Percentiles rank a stretch among this genome's conserved stretches.
These are phyloP conservation scores for Quercus aquifolioides DNA, from an alignment of 306 rosid genomes.

Conservation along the genomic window DNA sequence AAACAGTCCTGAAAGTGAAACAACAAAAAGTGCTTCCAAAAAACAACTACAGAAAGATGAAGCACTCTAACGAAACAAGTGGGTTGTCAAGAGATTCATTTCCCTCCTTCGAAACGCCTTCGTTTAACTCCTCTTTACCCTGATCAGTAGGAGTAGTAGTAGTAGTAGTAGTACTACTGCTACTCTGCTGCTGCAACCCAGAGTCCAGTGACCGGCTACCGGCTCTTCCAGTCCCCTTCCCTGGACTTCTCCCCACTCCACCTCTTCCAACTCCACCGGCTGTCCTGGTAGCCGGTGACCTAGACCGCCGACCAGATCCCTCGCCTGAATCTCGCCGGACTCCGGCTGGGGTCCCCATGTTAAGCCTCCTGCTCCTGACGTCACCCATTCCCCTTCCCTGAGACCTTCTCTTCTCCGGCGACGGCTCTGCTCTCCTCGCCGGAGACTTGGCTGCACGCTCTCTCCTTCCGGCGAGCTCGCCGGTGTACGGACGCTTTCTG, in stretches of 20 bases:
- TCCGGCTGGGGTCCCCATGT: conserved; percentile 23
- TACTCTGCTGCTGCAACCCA: conserved; percentile 4
- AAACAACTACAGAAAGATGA: conserved; percentile 72
- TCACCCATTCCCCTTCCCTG: conserved; percentile 38
- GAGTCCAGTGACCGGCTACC: conserved; percentile 19
- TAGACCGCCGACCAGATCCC: conserved; percentile 37
- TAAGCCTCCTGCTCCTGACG: conserved; percentile 33
- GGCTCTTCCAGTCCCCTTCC: conserved; percentile 27
- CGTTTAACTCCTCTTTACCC: conserved; percentile 26
- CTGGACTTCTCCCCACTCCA: conserved; percentile 31
- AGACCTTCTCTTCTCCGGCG: conserved; percentile 43
- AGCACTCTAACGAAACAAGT: conserved; percentile 80
- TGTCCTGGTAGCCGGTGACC: conserved; percentile 59
- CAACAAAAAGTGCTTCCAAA: background rate
- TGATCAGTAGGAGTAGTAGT: no score
- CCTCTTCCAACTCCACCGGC: conserved; percentile 26
- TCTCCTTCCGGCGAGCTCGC: conserved; percentile 28
- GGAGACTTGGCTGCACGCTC: conserved; percentile 40
- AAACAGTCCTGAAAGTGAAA: background rate
- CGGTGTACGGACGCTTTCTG: conserved; percentile 51
- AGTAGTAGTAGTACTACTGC: background rate
- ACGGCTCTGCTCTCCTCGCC: conserved; percentile 31
- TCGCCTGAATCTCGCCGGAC: conserved; percentile 40
- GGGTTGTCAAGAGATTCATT: conserved; percentile 70
- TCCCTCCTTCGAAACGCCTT: conserved; percentile 20